These are phyloP conservation scores for Xylaria sp. DNA, from an alignment of 2,329 filamentous ascomycete genomes.

Conservation along the genomic window DNA sequence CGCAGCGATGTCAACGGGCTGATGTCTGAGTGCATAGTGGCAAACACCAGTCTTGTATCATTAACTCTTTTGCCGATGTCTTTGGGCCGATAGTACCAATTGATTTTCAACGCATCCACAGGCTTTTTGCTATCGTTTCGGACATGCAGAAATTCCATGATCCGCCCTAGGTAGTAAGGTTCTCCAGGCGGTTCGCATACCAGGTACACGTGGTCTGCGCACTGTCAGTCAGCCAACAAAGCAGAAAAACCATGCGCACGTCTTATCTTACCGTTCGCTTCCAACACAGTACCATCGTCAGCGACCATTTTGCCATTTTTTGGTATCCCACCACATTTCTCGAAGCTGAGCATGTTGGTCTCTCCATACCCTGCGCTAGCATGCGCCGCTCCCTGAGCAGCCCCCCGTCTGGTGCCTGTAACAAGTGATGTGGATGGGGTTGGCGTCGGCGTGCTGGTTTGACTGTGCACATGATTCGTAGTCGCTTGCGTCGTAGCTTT, in stretches of 20 bases:
- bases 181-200: slow-evolving; percentile 97
- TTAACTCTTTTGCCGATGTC: slow-evolving; percentile 93
- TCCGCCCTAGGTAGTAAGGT: slow-evolving; percentile 95
- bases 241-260: slow-evolving; percentile 30
- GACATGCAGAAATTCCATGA: slow-evolving; percentile 95
- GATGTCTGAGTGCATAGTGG: slow-evolving; percentile 98
- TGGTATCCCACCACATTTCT: slow-evolving; percentile 73
- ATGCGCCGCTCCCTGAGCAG: slow-evolving; percentile 38
- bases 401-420: slow-evolving; percentile 45
- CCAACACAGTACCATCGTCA: slow-evolving; percentile 87
- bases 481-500: slow-evolving; percentile 70
- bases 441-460: slow-evolving; percentile 44
- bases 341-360: slow-evolving; percentile 91
- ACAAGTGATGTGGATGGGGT: slow-evolving; percentile 43
- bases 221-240: slow-evolving; percentile 49
- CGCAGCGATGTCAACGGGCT: slow-evolving; percentile 91
- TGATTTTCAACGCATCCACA: slow-evolving; percentile 89
- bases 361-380: slow-evolving; percentile 60
- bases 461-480: slow-evolving; percentile 46
- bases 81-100: slow-evolving; percentile 98
- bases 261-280: slow-evolving; percentile 79
- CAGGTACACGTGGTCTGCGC: slow-evolving; percentile 83
- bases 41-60: slow-evolving; percentile 91
- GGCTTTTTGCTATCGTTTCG: slow-evolving; percentile 77
- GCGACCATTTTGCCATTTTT: slow-evolving; percentile 83